phyloP scores from a whole-genome alignment of 2,329 filamentous ascomycete species.

The Ceratocystis eucalypticola region DNA sequence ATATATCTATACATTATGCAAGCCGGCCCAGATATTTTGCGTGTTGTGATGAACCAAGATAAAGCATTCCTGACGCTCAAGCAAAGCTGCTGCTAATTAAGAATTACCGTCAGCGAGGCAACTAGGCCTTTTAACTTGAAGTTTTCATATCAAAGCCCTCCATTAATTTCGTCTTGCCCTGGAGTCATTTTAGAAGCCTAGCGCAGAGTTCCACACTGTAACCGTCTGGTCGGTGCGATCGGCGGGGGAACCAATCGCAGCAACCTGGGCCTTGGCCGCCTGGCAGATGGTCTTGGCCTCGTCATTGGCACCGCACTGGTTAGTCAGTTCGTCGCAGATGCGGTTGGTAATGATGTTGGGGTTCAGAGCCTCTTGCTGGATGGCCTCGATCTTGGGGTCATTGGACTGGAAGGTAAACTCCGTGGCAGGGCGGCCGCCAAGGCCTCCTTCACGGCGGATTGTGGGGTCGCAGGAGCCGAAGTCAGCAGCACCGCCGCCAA shows the following conservation, averaged over 20 bases:
- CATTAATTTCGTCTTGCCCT: neutral
- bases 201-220: conserved; percentile 18
- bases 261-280: conserved; percentile 33
- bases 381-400: conserved; percentile 44
- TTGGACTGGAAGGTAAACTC: conserved; percentile 57
- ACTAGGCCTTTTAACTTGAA: neutral
- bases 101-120: neutral
- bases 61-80: neutral
- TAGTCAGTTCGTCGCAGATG: conserved; percentile 54
- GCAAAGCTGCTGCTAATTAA: neutral
- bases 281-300: conserved; percentile 43
- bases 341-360: conserved; percentile 62
- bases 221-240: conserved; percentile 19
- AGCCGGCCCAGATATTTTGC: neutral
- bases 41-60: neutral
- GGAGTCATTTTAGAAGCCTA: conserved; percentile 16
- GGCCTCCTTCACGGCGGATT: conserved; percentile 46
- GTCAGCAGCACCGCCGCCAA: conserved; percentile 29
- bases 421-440: conserved; percentile 39
- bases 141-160: neutral
- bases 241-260: conserved; percentile 18
- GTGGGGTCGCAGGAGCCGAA: conserved; percentile 43
- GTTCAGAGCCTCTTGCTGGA: conserved; percentile 54
- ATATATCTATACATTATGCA: neutral
- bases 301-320: conserved; percentile 49